Conservation (phyloP, 495 filamentous ascomycete genomes). For the Pseudomonodictys pantanalensis region DNA sequence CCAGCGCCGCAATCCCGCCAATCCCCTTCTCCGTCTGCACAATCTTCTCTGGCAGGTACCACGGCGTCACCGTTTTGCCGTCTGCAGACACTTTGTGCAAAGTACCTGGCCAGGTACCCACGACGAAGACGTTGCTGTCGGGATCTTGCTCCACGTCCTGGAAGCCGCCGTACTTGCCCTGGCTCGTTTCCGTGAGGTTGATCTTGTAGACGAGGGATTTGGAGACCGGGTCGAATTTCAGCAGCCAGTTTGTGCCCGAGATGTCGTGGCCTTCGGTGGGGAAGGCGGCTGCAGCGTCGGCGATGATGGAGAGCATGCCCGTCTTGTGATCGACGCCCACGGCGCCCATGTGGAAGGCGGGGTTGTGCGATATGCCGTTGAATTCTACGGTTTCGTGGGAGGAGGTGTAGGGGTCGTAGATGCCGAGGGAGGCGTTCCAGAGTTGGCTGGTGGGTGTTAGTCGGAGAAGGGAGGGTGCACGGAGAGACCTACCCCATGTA, state of each 20-base stretch:
- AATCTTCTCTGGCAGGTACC: constrained; percentile 21
- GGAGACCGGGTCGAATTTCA: constrained; percentile 11
- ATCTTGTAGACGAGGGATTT: constrained; percentile 10
- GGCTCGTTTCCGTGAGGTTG: constrained; percentile 19
- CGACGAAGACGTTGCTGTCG: constrained; percentile 18
- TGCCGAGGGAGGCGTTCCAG: constrained; percentile 29
- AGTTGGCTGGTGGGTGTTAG: constrained; percentile 17
- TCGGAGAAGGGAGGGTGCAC: neutral
- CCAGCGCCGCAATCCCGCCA: constrained; percentile 21
- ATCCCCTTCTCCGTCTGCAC: constrained; percentile 18
- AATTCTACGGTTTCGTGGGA: constrained; percentile 17
- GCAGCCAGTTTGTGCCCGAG: constrained; percentile 26
- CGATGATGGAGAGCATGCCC: constrained; percentile 21
- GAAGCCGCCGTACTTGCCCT: constrained; percentile 25
- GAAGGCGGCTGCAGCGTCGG: constrained; percentile 15
- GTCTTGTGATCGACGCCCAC: constrained; percentile 10
- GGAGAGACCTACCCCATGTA: constrained; percentile 20
- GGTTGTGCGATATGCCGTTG: constrained; percentile 22
- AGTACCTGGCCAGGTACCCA: constrained; percentile 21
- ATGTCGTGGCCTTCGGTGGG: constrained; percentile 17
- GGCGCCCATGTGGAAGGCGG: constrained; percentile 25
- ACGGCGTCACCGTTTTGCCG: constrained; percentile 13
- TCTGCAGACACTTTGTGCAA: constrained; percentile 11
- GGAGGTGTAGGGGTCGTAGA: constrained; percentile 25
- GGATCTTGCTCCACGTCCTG: constrained; percentile 29